Conservation (phyloP, 2,329 filamentous ascomycete genomes). For the Sclerotinia sclerotiorum region DNA sequence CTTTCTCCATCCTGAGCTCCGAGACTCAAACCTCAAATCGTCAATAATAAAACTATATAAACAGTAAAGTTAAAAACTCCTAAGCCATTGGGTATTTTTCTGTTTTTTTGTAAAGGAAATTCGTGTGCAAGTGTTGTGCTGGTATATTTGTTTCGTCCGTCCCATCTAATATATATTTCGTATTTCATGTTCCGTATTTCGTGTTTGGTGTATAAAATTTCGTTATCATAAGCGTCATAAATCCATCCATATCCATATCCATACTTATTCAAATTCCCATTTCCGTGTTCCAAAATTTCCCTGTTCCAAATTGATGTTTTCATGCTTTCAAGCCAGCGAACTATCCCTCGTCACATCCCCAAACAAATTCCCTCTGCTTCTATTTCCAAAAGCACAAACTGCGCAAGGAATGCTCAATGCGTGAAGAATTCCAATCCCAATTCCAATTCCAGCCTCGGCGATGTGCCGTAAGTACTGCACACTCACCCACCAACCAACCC, state of each 20-base stretch:
- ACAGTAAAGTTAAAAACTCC: constrained; percentile 13
- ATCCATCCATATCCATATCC: neutral
- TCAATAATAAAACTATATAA: neutral
- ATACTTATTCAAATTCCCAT: neutral
- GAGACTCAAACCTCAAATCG: neutral
- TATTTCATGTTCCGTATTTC: no score
- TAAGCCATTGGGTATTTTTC: constrained; percentile 19
- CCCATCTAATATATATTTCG: neutral
- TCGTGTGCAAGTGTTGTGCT: constrained; percentile 8
- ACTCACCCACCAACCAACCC: constrained; percentile 18
- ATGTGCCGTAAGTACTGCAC: constrained; percentile 1
- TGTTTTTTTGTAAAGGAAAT: constrained; percentile 12
- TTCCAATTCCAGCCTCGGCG: constrained; percentile 2
- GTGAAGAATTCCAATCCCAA: neutral
- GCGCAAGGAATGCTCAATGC: neutral
- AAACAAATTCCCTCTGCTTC: neutral
- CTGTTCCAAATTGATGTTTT: neutral
- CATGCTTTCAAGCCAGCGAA: constrained; percentile 8
- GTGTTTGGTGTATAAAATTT: neutral
- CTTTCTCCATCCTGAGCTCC: neutral
- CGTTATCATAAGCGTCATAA: constrained; percentile 10
- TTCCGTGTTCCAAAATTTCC: constrained; percentile 9
- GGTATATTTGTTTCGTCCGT: constrained; percentile 1
- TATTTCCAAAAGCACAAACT: constrained; percentile 12
- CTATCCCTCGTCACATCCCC: no score